Percentiles rank a stretch among this genome's conserved stretches.
phyloP scores from a whole-genome alignment of 2,329 filamentous ascomycete genomes.

The Lithohypha guttulata region DNA sequence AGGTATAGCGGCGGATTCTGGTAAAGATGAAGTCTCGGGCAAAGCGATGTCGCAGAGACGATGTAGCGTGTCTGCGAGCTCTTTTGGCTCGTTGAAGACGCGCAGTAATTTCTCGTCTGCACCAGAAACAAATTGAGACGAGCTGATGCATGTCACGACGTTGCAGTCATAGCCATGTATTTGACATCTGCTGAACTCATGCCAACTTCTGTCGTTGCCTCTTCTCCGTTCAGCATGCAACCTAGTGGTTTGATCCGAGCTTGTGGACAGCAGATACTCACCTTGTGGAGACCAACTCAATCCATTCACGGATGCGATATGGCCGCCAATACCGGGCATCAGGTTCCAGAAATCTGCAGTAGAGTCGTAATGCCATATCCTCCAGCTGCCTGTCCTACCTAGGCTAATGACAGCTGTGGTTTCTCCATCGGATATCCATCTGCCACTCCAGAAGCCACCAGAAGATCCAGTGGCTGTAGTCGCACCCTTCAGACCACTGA shows the following conservation, averaged over 20 bases:
- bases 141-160: slow-evolving; percentile 68
- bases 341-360: slow-evolving; percentile 62
- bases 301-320: slow-evolving; percentile 70
- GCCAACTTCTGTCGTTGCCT: slow-evolving; percentile 55
- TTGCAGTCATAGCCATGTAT: slow-evolving; percentile 98
- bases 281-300: slow-evolving; percentile 76
- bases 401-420: slow-evolving; percentile 59
- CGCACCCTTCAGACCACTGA: slow-evolving; percentile 87
- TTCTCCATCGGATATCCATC: slow-evolving; percentile 73
- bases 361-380: slow-evolving; percentile 61
- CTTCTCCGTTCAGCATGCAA: slow-evolving; percentile 70
- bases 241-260: slow-evolving; percentile 84
- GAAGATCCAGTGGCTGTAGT: slow-evolving; percentile 93
- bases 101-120: slow-evolving; percentile 97
- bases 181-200: slow-evolving; percentile 89
- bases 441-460: slow-evolving; percentile 89
- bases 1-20: slow-evolving; percentile 87
- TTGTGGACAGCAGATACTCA: slow-evolving; percentile 76
- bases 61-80: slow-evolving; percentile 63
- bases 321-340: slow-evolving; percentile 67
- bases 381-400: slow-evolving; percentile 86
- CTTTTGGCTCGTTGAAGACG: slow-evolving; percentile 82
- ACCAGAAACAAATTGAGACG: slow-evolving; percentile 75
- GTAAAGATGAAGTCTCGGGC: slow-evolving; percentile 39
- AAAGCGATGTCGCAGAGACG: slow-evolving; percentile 53